Evolutionary conservation across 1,139 yeast genomes (phyloP), one percentile per base, ranked within the genome.

Genomic region (Candida tetrigidarum): DNA sequence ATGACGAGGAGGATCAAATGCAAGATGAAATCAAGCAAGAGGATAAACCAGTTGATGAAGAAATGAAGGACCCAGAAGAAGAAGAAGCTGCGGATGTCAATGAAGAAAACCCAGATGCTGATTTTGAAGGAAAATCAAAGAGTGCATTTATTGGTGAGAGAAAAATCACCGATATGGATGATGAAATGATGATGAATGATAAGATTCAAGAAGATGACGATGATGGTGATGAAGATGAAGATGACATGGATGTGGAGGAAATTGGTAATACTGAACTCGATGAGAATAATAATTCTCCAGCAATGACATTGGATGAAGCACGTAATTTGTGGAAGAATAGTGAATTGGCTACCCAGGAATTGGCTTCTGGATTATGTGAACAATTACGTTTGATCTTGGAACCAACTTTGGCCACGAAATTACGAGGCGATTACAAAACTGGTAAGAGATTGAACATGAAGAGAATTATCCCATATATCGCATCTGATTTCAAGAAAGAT

Each of bases 401-500:
- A 60, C 99, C 99, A 5, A 93, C 99, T 0, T 73, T 89, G 51
- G 96, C 97, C 11, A 93, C 99, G 2, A 93, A 93, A 63, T 74
- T 95, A 48, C 83, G 82, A 52, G 99, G 99, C 57, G 99, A 95
- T 64, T 95, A 90, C 68, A 91, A 92, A 67, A 92, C 98, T 2
- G 99, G 99, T 64, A 95, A 95, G 66, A 78, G 99, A 54, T 78
- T 95, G 59, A 95, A 95, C 66, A 92, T 95, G 98, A 93, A 92
- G 75, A 78, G 98, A 55, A 95, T 95, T 55, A 93, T 95, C 59
- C 97, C 99, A 11, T 95, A 93, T 67, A 93, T 95, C 72, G 99
- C 99, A 1, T 88, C 96, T 40, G 97, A 92, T 60, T 95, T 91
- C 80, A 84, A 96, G 60, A 93, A 93, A 66, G 99, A 95, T 66